Evolutionary conservation across 108 stramenopile genomes (phyloP), one percentile per base, ranked within the genome.

Genomic region (Fragilariopsis cylindrus): DNA sequence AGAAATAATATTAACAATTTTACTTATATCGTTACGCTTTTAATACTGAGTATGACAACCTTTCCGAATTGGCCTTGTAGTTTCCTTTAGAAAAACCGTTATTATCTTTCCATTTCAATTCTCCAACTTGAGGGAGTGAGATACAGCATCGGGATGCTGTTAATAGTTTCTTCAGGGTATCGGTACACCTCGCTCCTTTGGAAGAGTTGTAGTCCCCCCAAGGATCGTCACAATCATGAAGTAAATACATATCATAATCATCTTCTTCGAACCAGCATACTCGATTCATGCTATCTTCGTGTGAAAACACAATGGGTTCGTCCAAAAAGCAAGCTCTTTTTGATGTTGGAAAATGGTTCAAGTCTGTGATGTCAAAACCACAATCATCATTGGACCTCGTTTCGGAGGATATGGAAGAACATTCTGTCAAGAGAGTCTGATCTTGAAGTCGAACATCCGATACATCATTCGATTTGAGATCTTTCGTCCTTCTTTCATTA

Each of bases 301-400:
- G 52, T 4, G 76, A 76, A 68, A 70, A 57, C 3, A 76, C 69
- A 40, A 76, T 70, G 13, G 69, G 69, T 70, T 76, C 76, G 57
- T 70, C 76, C 50, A 49, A 70, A 68, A 48, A 68, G 39, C 67
- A 5, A 45, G 60, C 5, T 13, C 3, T 8, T 1, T 43, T 43
- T 65, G 21, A 7, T 39, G 64, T 42, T 54, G 53, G 30, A 30
- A 30, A 30, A 30, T 30, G 30, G 0, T 30, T 30, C 30, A 30
- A 30, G 30, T 30, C 30, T 30, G 30, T 53, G 52, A 12, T 53
- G 12, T 53, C 52, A n/a, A 53, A 53, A 53, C 15, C 15, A 53
- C 12, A 13, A 41, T 46, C 65, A 3, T 13, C 19, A 15, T 65
- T 49, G 52, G 30, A 21, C 48, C 44, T 57, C 70, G 70, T 30